Percentiles rank a stretch among this genome's conserved stretches.
Conservation (phyloP, 2,329 filamentous ascomycete species). For the Diaporthe aspalathi region DNA sequence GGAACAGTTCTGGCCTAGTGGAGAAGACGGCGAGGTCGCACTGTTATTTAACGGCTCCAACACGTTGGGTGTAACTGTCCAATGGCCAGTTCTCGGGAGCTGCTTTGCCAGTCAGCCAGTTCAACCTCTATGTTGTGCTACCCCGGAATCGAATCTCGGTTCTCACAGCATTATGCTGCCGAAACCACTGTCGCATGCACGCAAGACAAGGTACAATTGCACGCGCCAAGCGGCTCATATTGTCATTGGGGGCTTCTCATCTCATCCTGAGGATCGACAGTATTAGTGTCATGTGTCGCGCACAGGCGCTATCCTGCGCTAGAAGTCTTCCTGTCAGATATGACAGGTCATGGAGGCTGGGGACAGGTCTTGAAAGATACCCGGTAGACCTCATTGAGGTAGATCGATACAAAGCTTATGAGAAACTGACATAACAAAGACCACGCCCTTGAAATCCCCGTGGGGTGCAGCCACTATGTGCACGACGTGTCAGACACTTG, state of each 20-base stretch:
- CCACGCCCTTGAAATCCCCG: not conserved
- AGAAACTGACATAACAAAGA: not conserved
- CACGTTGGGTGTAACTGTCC: not conserved
- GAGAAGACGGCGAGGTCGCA: not conserved
- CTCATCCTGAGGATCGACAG: not conserved
- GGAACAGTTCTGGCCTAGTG: not conserved
- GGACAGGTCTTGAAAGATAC: not conserved
- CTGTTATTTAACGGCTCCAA: slow-evolving; percentile 12
- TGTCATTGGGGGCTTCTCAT: not conserved
- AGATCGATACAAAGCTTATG: slow-evolving; percentile 8
- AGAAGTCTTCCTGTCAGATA: slow-evolving; percentile 9
- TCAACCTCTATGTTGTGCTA: not conserved
- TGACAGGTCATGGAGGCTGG: slow-evolving; percentile 13
- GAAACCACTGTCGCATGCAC: not conserved
- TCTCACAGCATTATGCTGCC: not conserved
- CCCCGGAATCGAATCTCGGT: slow-evolving; percentile 2
- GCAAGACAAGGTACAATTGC: not conserved
- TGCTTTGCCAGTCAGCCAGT: not conserved
- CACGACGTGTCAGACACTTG: not conserved
- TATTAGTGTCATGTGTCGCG: not conserved
- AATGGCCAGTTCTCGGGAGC: not conserved
- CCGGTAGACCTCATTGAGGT: not conserved
- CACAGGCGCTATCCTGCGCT: not conserved
- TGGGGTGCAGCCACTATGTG: slow-evolving; percentile 2
- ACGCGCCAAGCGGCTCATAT: not conserved